A percentile compares a stretch with the other conserved stretches of the same genome.
Conservation (phyloP, 73 alveolate genomes). For the Paramecium pentaurelia region DNA sequence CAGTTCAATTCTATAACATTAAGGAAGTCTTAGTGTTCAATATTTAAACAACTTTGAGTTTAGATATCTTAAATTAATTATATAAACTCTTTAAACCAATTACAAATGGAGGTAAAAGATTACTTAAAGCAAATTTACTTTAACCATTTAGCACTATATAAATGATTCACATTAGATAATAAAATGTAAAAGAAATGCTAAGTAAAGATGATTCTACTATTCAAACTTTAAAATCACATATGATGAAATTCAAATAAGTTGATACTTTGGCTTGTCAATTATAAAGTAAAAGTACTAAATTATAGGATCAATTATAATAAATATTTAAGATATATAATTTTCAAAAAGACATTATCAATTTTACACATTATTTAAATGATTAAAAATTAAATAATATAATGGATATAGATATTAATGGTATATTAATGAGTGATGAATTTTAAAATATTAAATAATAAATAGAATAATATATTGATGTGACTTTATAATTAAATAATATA, state of each 20-base stretch:
- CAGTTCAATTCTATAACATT: background rate
- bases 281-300: background rate
- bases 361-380: background rate
- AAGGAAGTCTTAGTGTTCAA: background rate
- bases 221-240: background rate
- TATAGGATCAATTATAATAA: background rate
- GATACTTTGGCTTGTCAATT: background rate
- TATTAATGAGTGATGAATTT: background rate
- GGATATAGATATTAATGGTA: background rate
- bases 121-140: constrained; percentile 6
- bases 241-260: background rate
- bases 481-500: background rate
- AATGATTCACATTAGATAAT: background rate
- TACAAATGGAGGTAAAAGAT: constrained; percentile 20
- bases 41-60: background rate
- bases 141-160: background rate
- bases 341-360: background rate
- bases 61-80: background rate
- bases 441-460: background rate
- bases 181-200: background rate
- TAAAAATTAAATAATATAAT: background rate
- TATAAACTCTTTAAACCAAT: background rate
- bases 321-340: background rate
- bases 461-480: background rate
- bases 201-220: background rate